phyloP scores from a whole-genome alignment of 2,329 filamentous ascomycete genomes.

The Arachnomyces sp. region DNA sequence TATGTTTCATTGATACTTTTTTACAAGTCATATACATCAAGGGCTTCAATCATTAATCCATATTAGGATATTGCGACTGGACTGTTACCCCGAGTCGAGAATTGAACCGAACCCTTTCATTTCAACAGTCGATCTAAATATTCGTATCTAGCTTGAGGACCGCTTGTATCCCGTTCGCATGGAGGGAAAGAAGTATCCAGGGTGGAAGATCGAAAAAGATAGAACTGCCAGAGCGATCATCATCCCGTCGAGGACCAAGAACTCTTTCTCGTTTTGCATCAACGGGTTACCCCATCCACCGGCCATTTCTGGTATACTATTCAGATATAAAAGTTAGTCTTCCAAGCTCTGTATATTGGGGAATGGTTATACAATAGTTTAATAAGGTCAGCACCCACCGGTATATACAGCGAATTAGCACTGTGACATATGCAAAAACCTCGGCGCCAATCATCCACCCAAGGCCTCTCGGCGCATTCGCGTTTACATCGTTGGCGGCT shows the following conservation, averaged over 20 bases:
- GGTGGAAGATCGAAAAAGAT: conserved; percentile 37
- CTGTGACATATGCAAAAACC: conserved; percentile 31
- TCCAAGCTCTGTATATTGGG: neutral
- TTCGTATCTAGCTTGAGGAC: too few species aligned
- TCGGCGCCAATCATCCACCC: conserved; percentile 21
- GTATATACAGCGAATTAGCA: conserved; percentile 38
- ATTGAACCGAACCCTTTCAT: too few species aligned
- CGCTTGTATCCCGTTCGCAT: neutral
- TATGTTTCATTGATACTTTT: too few species aligned
- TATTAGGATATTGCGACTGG: too few species aligned
- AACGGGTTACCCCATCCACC: conserved; percentile 42
- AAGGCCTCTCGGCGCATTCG: conserved; percentile 17
- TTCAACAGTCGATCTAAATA: too few species aligned
- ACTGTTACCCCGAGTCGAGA: too few species aligned
- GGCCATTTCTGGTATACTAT: conserved; percentile 44
- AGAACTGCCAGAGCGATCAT: conserved; percentile 40
- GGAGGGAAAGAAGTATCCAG: conserved; percentile 36
- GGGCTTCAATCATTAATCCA: too few species aligned
- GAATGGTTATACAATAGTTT: neutral
- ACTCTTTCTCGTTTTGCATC: conserved; percentile 42
- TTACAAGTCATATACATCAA: too few species aligned
- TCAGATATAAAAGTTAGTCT: conserved; percentile 8
- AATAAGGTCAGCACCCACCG: conserved; percentile 24
- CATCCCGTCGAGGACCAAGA: conserved; percentile 43
- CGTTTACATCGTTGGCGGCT: too few species aligned